Evolutionary conservation across 768 basidiomycete genomes (phyloP).

Genomic region (Suillus variegatus): DNA sequence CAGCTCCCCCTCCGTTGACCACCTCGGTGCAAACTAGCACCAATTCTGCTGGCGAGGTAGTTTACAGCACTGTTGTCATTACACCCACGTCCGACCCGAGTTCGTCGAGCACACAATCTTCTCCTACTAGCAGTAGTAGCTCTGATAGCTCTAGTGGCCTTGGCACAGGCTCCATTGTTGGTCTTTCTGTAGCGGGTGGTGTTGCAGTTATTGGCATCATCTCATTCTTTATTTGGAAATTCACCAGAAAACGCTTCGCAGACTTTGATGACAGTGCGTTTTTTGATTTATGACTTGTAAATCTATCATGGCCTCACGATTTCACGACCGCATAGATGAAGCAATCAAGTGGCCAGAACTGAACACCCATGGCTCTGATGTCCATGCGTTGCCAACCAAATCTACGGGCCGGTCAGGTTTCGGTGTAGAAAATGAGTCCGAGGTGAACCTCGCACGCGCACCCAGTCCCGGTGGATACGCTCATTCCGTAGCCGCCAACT

Average conservation of each 20-base stretch:
- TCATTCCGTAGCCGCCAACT: conserved; percentile 46
- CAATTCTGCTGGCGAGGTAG: conserved; percentile 27
- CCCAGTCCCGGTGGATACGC: conserved; percentile 48
- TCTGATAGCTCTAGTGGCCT: conserved; percentile 41
- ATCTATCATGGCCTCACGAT: conserved; percentile 5
- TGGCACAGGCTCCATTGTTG: conserved; percentile 72
- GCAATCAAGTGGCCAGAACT: conserved; percentile 93
- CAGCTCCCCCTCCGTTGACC: conserved; percentile 10
- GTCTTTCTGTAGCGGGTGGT: conserved; percentile 80
- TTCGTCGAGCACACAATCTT: conserved; percentile 25
- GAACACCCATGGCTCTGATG: conserved; percentile 59
- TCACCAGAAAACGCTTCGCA: conserved; percentile 73
- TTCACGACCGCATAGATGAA: conserved; percentile 49
- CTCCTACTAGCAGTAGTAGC: conserved; percentile 18
- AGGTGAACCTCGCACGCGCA: conserved; percentile 55
- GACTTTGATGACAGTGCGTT: conserved; percentile 81
- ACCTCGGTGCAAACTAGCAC: conserved; percentile 26
- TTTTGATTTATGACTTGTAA: conserved; percentile 16
- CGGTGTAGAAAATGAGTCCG: conserved; percentile 58
- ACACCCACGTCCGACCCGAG: conserved; percentile 23
- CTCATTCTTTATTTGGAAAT: conserved; percentile 84
- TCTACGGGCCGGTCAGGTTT: conserved; percentile 74
- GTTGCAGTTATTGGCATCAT: conserved; percentile 70
- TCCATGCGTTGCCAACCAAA: conserved; percentile 67
- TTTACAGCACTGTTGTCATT: conserved; percentile 27